Conservation (phyloP, 164 flowering plant species). For the Cinnamomum chago region DNA sequence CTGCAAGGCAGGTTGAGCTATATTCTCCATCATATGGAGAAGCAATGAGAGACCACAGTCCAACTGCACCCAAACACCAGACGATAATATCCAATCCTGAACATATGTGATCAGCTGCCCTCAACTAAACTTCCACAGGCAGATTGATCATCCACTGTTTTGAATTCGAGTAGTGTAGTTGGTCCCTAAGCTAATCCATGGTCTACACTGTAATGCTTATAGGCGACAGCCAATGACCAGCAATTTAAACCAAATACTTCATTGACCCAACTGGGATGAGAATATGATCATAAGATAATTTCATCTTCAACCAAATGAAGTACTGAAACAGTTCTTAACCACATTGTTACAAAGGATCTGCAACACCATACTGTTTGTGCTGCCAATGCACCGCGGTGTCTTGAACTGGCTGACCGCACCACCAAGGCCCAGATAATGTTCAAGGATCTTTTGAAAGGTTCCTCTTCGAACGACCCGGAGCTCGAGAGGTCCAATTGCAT, state of each 20-base stretch:
- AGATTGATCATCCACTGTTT: too few species aligned
- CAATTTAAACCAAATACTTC: background rate
- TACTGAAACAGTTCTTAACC: constrained; percentile 52
- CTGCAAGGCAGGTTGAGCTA: too few species aligned
- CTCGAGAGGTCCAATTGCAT: constrained; percentile 70
- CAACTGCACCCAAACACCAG: too few species aligned
- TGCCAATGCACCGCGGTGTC: constrained; percentile 69
- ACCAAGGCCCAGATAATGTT: constrained; percentile 59
- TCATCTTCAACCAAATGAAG: constrained; percentile 39
- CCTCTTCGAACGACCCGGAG: constrained; percentile 63
- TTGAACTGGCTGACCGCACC: constrained; percentile 83
- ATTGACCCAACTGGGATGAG: background rate
- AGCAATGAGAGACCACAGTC: too few species aligned
- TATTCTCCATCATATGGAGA: too few species aligned
- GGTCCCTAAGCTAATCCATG: background rate
- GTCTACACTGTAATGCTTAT: background rate
- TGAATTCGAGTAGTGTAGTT: too few species aligned
- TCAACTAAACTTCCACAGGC: too few species aligned
- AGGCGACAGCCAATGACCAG: background rate
- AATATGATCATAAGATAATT: background rate
- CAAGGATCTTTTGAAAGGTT: constrained; percentile 67
- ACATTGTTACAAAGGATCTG: constrained; percentile 60
- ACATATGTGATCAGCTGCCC: too few species aligned
- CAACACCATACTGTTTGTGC: constrained; percentile 40
- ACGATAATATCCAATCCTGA: too few species aligned